Base-by-base conservation (phyloP, 78 protist species). In the Dictyostelium intermedium region DNA sequence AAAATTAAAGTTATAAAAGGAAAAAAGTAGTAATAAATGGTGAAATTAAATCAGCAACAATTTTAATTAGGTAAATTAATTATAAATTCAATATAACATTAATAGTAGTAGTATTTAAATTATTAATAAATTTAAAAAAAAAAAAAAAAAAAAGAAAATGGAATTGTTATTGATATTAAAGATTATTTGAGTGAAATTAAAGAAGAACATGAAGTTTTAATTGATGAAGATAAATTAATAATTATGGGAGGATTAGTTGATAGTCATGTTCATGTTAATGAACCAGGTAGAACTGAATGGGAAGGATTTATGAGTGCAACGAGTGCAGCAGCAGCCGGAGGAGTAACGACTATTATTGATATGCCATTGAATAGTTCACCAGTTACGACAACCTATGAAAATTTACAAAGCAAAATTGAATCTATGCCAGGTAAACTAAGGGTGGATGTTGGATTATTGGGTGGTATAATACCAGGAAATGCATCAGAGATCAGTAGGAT, bases 301-400 rank as follows among this genome's bases (percentile, higher is more conserved):
- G 95, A 91, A 37, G 95, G 97, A 18, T 94, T 82, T 34, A 66
- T 69, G 0, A 34, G 80, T 30, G 97, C 91, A 2, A 94, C 97
- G 3, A 69, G 69, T 61, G 97, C 95, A 9, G 97, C 97, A 23
- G 97, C 95, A 27, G 91, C 97, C 7, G 97, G 97, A 47, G 97
- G 97, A n/a, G 97, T 94, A 27, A 94, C 97, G 2, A 94, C 97
- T 0, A 63, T 94, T 27, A 32, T 91, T 79, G 97, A 94, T 87
- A 91, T 92, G 95, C 97, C 97, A 43, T 69, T 94, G 27, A 91
- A 91, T 25, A 83, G 92, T 27, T 13, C 23, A 2, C 97, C 97
- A 30, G 92, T 84, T 5, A 91, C 97, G 9, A 94, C 97, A 5
- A 37, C 77, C 5, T 72, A 25, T 34, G 74, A 91, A 20, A 14